Evolutionary conservation across 2,329 filamentous ascomycete genomes (phyloP).

Genomic region (Phoma sp.): DNA sequence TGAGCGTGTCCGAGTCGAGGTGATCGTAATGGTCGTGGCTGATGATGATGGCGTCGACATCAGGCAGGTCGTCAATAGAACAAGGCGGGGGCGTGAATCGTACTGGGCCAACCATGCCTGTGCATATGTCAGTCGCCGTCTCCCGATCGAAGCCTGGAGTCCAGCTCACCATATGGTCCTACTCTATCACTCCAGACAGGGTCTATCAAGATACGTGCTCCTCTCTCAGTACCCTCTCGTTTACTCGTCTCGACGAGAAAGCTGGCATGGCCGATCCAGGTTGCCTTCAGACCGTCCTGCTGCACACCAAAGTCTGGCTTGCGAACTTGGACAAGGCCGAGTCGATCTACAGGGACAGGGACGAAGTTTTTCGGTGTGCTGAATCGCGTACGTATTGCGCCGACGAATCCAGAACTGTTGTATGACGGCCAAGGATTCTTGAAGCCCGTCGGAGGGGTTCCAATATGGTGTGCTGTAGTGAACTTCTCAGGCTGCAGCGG

Average conservation of each 20-base stretch:
- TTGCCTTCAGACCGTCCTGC: constrained; percentile 50
- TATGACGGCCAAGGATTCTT: constrained; percentile 59
- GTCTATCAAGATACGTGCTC: constrained; percentile 58
- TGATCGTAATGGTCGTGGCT: constrained; percentile 66
- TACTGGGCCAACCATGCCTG: constrained; percentile 54
- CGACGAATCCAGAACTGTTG: constrained; percentile 28
- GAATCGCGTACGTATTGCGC: constrained; percentile 47
- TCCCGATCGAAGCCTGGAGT: not conserved
- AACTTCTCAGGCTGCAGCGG: constrained; percentile 28
- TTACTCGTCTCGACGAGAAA: constrained; percentile 55
- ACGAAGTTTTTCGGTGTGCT: constrained; percentile 53
- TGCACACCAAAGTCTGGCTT: constrained; percentile 50
- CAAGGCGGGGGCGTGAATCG: constrained; percentile 61
- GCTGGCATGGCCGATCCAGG: constrained; percentile 60
- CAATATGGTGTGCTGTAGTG: constrained; percentile 51
- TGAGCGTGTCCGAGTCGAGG: constrained; percentile 56
- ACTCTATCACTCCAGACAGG: constrained; percentile 61
- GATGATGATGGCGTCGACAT: constrained; percentile 60
- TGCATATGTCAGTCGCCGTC: not conserved
- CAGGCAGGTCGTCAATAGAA: constrained; percentile 56
- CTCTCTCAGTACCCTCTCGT: constrained; percentile 38
- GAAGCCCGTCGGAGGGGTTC: constrained; percentile 54
- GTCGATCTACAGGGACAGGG: constrained; percentile 52
- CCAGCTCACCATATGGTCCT: constrained; percentile 48
- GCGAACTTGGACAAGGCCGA: constrained; percentile 52